These are phyloP conservation scores for Hypoxylon fuscum DNA, from an alignment of 495 filamentous ascomycete species.

Conservation along the genomic window DNA sequence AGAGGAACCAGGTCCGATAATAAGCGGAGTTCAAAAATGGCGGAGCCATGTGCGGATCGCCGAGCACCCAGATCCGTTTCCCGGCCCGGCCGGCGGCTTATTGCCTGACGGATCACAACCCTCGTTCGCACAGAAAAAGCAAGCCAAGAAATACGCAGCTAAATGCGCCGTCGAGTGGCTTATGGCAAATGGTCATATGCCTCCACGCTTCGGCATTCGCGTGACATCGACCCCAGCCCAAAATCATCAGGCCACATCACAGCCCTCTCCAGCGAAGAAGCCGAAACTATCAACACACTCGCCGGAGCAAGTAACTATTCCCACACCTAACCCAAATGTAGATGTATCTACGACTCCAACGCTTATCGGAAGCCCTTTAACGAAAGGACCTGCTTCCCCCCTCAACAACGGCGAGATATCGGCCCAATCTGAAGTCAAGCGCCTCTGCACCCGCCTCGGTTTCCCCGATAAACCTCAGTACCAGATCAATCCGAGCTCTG, in stretches of 20 bases:
- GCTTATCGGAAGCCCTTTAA: conserved; percentile 1
- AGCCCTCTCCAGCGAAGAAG: conserved; percentile 21
- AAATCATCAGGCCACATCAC: conserved; percentile 3
- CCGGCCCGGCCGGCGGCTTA: conserved; percentile 34
- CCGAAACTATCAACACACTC: conserved; percentile 20
- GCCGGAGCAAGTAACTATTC: not conserved
- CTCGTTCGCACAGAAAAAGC: conserved; percentile 51
- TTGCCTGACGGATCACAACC: conserved; percentile 23
- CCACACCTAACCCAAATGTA: conserved; percentile 25
- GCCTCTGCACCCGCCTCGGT: conserved; percentile 19
- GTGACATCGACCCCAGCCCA: conserved; percentile 11
- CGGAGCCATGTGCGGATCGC: conserved; percentile 31
- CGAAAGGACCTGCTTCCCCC: conserved; percentile 18
- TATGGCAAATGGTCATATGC: conserved; percentile 38
- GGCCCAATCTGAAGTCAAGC: not conserved
- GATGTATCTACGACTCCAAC: conserved; percentile 33
- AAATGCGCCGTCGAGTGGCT: conserved; percentile 54
- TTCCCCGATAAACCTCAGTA: not conserved
- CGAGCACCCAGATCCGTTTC: conserved; percentile 38
- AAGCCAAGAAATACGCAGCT: conserved; percentile 57
- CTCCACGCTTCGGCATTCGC: conserved; percentile 12
- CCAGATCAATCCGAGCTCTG: not conserved
- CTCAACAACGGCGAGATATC: conserved; percentile 35
- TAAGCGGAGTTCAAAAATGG: conserved; percentile 27
- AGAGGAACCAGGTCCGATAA: conserved; percentile 14